A percentile compares a stretch with the other conserved stretches of the same genome.
These are phyloP conservation scores for Exobasidium cylindrosporum DNA, from an alignment of 1,284 basidiomycete genomes.

Conservation along the genomic window DNA sequence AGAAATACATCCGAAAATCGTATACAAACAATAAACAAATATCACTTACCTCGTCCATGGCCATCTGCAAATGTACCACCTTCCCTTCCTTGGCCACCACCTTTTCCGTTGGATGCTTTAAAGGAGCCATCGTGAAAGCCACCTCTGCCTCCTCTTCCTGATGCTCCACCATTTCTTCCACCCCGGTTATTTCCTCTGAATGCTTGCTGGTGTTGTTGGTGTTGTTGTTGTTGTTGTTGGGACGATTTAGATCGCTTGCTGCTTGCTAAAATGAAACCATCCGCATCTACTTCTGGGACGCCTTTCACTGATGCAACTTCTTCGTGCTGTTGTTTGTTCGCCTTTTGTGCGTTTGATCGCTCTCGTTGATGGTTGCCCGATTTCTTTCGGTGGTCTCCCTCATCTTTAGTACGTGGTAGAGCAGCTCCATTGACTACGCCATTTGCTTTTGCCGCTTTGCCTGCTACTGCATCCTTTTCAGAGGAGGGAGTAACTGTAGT, in stretches of 20 bases:
- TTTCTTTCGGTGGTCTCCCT: not conserved
- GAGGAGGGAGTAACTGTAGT: not conserved
- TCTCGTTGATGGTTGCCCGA: not conserved
- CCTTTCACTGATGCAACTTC: not conserved
- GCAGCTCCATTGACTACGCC: not conserved
- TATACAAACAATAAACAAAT: no score
- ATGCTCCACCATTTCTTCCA: conserved; percentile 1
- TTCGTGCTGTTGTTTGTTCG: conserved; percentile 8
- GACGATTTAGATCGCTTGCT: conserved; percentile 11
- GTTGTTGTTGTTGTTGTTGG: conserved; percentile 2
- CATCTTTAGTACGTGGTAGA: not conserved
- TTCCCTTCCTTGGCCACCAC: not conserved
- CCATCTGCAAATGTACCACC: not conserved
- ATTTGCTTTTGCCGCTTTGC: not conserved
- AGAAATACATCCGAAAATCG: no score
- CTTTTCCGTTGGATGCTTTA: not conserved
- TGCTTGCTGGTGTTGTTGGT: not conserved
- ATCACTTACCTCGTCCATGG: not conserved
- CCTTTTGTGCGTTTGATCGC: not conserved
- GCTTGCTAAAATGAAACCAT: conserved; percentile 11
- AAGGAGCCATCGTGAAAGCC: not conserved
- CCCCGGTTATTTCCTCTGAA: not conserved
- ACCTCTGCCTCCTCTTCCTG: not conserved
- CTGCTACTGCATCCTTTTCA: no score
- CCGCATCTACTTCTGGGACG: conserved; percentile 6